Evolutionary conservation across 2,329 filamentous ascomycete species (phyloP), one percentile per base, ranked within the genome.

Genomic region (Lachnellula subtilissima): DNA sequence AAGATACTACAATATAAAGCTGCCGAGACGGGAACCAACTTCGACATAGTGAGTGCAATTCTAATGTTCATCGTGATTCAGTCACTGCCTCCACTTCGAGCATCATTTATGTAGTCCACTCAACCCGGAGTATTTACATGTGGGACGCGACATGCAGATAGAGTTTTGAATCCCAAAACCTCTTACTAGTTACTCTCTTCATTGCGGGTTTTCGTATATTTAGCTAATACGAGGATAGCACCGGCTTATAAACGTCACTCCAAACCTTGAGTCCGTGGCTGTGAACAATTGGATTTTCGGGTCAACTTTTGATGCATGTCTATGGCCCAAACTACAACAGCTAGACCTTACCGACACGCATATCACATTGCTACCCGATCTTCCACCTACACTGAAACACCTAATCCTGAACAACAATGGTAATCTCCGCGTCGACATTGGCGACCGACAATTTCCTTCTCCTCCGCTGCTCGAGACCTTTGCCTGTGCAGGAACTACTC

Each of bases 391-490:
- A 9, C 45, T 70, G 14, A 65, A 58, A 50, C 56, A 64, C 12
- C 63, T 70, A n/a, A 53, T 53, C 19, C 14, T 70, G 1, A 57
- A 48, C 14, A 37, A 61, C 1, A 67, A 65, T 28, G 40, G 28
- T 28, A 39, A 52, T 8, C 40, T 65, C 4, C 8, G n/a, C 4
- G 11, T 22, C 3, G 22, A 52, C n/a, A 19, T 25, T n/a, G 48
- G 54, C 15, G 54, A 58, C 17, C 47, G 53, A 7, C 14, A 46
- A 6, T 36, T 48, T 3, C 39, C 48, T 37, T 32, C 47, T 5
- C 54, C 68, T 32, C 67, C 68, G 14, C 40, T 65, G 5, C 61
- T 70, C 15, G 66, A 67, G 46, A 64, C 55, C 5, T 65, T 70
- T 25, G 56, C 54, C 17, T 66, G 64, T 46, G 25, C 61, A 2